These are phyloP conservation scores for Kentomonas sorsogonicus DNA, from an alignment of 208 protist genomes.

Conservation along the genomic window DNA sequence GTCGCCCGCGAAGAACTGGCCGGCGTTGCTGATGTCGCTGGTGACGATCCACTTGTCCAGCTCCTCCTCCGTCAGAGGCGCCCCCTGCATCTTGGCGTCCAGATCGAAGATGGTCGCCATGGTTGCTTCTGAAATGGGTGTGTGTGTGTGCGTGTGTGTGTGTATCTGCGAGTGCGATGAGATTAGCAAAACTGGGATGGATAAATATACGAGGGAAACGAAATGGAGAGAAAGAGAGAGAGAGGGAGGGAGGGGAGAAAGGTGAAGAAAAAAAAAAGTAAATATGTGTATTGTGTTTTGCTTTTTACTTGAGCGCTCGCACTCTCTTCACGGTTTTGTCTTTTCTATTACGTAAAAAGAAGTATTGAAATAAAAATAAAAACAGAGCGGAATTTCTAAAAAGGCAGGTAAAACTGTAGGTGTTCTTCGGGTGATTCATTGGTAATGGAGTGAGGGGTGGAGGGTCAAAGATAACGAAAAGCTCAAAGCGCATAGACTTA, in stretches of 20 bases:
- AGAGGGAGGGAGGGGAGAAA: slow-evolving; percentile 3
- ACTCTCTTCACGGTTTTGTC: neutral
- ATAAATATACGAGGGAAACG: neutral
- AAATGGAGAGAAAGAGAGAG: neutral
- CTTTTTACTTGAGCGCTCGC: neutral
- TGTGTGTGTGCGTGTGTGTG: slow-evolving; percentile 9
- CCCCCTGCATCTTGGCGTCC: slow-evolving; percentile 40
- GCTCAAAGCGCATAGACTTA: no score
- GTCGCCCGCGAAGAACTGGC: slow-evolving; percentile 42
- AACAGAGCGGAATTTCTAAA: no score
- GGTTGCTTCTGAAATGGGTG: neutral
- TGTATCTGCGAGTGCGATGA: no score
- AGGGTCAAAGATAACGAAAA: no score
- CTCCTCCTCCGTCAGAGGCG: slow-evolving; percentile 35
- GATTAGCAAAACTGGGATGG: neutral
- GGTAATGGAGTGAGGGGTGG: no score
- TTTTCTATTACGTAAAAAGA: no score
- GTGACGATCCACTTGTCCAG: slow-evolving; percentile 62
- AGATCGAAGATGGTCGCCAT: slow-evolving; percentile 44
- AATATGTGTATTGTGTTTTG: no score
- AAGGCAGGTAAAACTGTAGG: no score
- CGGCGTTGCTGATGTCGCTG: slow-evolving; percentile 52
- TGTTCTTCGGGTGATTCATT: no score
- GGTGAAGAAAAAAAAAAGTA: neutral
- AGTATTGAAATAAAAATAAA: no score